Percentiles rank a stretch among this genome's conserved stretches.
phyloP scores from a whole-genome alignment of 2,329 filamentous ascomycete genomes.

The Cyphellophora attinorum region DNA sequence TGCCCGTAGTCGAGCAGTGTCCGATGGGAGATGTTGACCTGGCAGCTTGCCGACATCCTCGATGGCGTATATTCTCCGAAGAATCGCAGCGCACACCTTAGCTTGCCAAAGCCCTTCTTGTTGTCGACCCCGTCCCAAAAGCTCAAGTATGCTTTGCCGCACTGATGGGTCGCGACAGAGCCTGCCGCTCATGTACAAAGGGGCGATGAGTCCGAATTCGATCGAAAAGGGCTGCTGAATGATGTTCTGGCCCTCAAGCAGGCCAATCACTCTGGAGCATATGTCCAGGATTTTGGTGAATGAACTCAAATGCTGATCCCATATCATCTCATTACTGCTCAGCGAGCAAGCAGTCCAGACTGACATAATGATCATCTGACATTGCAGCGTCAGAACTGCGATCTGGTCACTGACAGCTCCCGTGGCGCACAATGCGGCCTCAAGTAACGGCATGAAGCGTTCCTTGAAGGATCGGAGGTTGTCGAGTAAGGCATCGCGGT shows the following conservation, averaged over 20 bases:
- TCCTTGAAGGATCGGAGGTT: not conserved
- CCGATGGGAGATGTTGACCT: not conserved
- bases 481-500: not conserved
- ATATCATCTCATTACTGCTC: not conserved
- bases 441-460: not conserved
- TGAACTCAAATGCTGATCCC: not conserved
- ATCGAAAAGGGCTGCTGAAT: constrained; percentile 1
- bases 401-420: not conserved
- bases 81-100: not conserved
- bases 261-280: not conserved
- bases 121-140: not conserved
- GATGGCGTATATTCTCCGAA: not conserved
- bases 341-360: constrained; percentile 1
- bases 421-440: not conserved
- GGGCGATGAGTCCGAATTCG: constrained; percentile 5
- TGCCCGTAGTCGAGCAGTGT: not conserved
- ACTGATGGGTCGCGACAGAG: constrained; percentile 4
- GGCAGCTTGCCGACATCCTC: not conserved
- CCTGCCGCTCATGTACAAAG: constrained; percentile 3
- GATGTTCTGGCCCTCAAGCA: not conserved
- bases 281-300: constrained; percentile 1
- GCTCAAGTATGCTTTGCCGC: not conserved
- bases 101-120: constrained; percentile 6
- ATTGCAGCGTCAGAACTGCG: not conserved
- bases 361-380: not conserved